Conservation (phyloP, 371 early-diverging fungal species). For the Mucor piriformis region DNA sequence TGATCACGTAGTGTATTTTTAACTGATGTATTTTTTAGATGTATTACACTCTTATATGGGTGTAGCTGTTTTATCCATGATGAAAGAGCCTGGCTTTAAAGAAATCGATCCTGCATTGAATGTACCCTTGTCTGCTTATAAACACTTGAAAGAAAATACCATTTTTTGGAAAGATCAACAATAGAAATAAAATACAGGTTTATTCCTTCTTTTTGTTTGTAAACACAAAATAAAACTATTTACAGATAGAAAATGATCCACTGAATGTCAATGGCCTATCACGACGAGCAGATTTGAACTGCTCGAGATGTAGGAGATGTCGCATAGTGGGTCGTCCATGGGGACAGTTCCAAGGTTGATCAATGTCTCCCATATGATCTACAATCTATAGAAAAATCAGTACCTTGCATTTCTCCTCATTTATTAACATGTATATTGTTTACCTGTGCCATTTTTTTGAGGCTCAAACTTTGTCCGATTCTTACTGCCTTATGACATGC, state of each 20-base stretch:
- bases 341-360: constrained; percentile 98
- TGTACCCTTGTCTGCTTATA: constrained; percentile 44
- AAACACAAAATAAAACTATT: too few species aligned
- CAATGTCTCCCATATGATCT: constrained; percentile 75
- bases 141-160: constrained; percentile 27
- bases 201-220: background rate
- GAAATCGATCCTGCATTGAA: constrained; percentile 61
- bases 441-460: constrained; percentile 69
- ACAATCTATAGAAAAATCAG: constrained; percentile 56
- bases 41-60: constrained; percentile 90
- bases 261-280: constrained; percentile 9
- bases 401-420: background rate
- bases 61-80: constrained; percentile 72
- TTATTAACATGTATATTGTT: background rate
- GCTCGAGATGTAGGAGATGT: constrained; percentile 62
- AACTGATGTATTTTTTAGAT: constrained; percentile 49
- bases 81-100: constrained; percentile 59
- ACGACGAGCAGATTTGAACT: background rate
- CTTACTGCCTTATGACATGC: constrained; percentile 80
- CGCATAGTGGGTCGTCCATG: constrained; percentile 98
- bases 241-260: constrained; percentile 18
- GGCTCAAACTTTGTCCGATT: constrained; percentile 79
- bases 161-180: constrained; percentile 28
- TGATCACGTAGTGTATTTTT: background rate
- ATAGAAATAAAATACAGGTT: background rate